Conservation (phyloP, 257 asterid species). For the Voacanga thouarsii region DNA sequence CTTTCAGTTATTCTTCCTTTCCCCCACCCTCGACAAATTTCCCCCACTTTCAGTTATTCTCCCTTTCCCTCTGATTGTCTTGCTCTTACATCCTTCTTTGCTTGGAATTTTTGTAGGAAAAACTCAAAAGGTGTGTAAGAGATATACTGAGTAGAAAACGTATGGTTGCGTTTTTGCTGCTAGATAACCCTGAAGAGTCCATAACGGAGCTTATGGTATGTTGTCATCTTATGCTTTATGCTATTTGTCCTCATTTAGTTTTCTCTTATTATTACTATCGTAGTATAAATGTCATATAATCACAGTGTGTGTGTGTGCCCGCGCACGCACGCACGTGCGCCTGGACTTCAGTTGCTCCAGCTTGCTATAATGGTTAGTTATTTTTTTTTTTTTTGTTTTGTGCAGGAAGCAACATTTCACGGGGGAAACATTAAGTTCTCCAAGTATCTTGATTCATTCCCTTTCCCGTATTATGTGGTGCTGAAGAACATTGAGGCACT, state of each 20-base stretch:
- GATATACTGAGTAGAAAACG: slow-evolving; percentile 69
- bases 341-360: neutral
- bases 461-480: slow-evolving; percentile 83
- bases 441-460: slow-evolving; percentile 74
- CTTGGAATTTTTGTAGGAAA: slow-evolving; percentile 40
- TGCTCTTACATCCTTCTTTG: neutral
- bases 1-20: neutral
- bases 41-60: neutral
- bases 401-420: slow-evolving; percentile 58
- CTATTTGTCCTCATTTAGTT: neutral
- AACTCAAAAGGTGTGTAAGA: slow-evolving; percentile 64
- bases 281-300: neutral
- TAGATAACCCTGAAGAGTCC: slow-evolving; percentile 72
- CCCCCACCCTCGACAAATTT: neutral
- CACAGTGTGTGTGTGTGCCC: too few relatives aligned
- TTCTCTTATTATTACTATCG: neutral
- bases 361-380: neutral
- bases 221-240: neutral
- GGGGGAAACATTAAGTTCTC: slow-evolving; percentile 34
- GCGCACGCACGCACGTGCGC: too few relatives aligned
- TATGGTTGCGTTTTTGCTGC: slow-evolving; percentile 80
- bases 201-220: slow-evolving; percentile 62
- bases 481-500: slow-evolving; percentile 84
- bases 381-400: neutral
- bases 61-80: neutral